Base-by-base conservation (phyloP, 345 rosid genomes). In the Carallia pectinifolia region DNA sequence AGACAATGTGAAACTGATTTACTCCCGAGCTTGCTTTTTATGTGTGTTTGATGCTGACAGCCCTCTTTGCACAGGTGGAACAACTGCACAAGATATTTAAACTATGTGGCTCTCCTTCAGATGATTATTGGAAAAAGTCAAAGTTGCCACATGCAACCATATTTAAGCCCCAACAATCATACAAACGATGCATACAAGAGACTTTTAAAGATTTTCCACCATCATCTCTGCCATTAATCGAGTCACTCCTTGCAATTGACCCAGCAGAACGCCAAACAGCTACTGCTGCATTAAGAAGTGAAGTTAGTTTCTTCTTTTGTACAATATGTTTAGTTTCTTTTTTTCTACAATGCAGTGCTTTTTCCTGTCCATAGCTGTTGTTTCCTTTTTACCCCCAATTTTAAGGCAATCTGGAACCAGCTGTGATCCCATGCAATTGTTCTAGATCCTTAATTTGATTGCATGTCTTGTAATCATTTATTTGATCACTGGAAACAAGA, bases 121-220 rank as follows among this genome's bases (percentile, higher is more conserved):
- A 89, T 66, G 94, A 89, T 63, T 89, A 89, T 71, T 89, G 91
- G 94, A 89, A 84, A 71, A 89, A 84, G 79, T 86, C 88, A 64
- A 89, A 85, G 84, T 68, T 89, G 74, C 94, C 94, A 13, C 94
- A 89, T 76, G 94, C 94, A 61, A 85, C 94, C 66, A 89, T 89
- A 67, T 89, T 89, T 69, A 89, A 87, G 79, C 94, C 90, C 62
- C 91, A 87, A 50, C 91, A 87, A 68, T 82, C 89, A 62, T 89
- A 89, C 72, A 89, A 81, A 74, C 79, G 94, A 56, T 82, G 94
- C 70, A 85, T 89, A 74, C 77, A 70, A 7, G 91, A 84, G 78
- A 86, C 88, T 38, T 89, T 86, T 72, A 82, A 89, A 74, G 94
- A 84, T 66, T 89, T 89, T 64, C 91, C 94, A 63, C 85, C 86